Conservation (phyloP, 2,329 filamentous ascomycete species). For the Moelleriella libera region DNA sequence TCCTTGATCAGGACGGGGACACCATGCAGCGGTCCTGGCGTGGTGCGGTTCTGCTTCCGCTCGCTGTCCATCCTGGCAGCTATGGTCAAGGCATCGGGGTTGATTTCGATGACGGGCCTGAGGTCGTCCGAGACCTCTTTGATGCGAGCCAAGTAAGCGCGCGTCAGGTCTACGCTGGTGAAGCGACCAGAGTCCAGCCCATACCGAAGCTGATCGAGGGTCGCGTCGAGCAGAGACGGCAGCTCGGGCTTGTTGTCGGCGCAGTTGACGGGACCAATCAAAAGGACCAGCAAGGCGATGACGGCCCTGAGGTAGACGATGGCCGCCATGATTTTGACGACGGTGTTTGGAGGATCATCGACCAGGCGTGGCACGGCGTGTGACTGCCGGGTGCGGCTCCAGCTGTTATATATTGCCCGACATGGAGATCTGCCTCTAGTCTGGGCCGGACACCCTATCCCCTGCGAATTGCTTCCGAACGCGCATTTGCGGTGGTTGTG, state of each 20-base stretch:
- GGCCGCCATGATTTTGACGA: no score
- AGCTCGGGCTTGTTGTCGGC: neutral
- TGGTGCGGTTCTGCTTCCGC: slow-evolving; percentile 6
- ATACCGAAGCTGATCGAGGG: slow-evolving; percentile 8
- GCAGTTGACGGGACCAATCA: no score
- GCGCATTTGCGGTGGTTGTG: no score
- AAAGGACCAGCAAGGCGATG: no score
- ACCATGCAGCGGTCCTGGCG: slow-evolving; percentile 39
- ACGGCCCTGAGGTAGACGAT: no score
- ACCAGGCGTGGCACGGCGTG: no score
- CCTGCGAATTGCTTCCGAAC: no score
- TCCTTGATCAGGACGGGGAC: slow-evolving; percentile 54
- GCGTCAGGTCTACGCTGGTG: slow-evolving; percentile 21
- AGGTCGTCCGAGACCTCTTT: slow-evolving; percentile 11
- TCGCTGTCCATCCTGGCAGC: slow-evolving; percentile 19
- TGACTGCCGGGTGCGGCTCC: no score
- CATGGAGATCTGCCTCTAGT: no score
- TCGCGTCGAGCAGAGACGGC: slow-evolving; percentile 8
- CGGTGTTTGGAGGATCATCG: no score
- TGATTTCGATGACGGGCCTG: slow-evolving; percentile 19
- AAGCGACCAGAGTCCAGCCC: slow-evolving; percentile 12
- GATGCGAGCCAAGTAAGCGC: slow-evolving; percentile 14
- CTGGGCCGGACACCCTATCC: no score
- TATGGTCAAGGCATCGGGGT: slow-evolving; percentile 22
- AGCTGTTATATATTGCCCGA: no score